A percentile compares a stretch with the other conserved stretches of the same genome.
Conservation (phyloP, 495 filamentous ascomycete species). For the Venustampulla echinocandica region DNA sequence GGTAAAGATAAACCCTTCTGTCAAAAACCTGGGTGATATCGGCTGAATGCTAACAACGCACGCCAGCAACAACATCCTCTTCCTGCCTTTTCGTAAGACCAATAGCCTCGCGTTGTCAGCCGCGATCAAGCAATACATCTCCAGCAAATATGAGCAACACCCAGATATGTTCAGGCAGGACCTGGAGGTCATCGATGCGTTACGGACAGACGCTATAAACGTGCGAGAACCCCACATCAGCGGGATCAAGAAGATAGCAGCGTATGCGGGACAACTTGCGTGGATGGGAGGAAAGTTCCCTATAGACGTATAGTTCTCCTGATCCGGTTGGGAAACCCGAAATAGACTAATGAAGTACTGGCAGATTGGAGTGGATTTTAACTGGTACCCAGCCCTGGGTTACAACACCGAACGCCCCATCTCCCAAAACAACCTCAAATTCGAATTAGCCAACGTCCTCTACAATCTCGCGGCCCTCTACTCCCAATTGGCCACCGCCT, state of each 20-base stretch:
- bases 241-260: slow-evolving; percentile 76
- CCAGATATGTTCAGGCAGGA: slow-evolving; percentile 95
- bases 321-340: neutral
- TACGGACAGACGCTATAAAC: slow-evolving; percentile 75
- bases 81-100: slow-evolving; percentile 80
- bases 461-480: slow-evolving; percentile 92
- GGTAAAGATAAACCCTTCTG: neutral
- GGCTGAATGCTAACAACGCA: neutral
- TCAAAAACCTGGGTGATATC: neutral
- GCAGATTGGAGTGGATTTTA: slow-evolving; percentile 89
- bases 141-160: slow-evolving; percentile 97
- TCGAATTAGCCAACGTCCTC: slow-evolving; percentile 87
- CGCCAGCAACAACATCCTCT: slow-evolving; percentile 40
- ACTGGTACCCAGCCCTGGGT: slow-evolving; percentile 88
- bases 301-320: slow-evolving; percentile 66
- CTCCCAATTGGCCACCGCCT: slow-evolving; percentile 76
- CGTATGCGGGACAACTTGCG: slow-evolving; percentile 85
- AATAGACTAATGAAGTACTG: slow-evolving; percentile 19
- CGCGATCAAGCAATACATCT: slow-evolving; percentile 93
- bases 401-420: slow-evolving; percentile 77
- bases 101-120: slow-evolving; percentile 63
- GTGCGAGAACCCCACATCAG: slow-evolving; percentile 84
- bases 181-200: slow-evolving; percentile 72
- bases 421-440: slow-evolving; percentile 86
- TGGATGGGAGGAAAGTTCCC: slow-evolving; percentile 96